Base-by-base conservation (phyloP, 257 asterid genomes). In the Salvia miltiorrhiza region DNA sequence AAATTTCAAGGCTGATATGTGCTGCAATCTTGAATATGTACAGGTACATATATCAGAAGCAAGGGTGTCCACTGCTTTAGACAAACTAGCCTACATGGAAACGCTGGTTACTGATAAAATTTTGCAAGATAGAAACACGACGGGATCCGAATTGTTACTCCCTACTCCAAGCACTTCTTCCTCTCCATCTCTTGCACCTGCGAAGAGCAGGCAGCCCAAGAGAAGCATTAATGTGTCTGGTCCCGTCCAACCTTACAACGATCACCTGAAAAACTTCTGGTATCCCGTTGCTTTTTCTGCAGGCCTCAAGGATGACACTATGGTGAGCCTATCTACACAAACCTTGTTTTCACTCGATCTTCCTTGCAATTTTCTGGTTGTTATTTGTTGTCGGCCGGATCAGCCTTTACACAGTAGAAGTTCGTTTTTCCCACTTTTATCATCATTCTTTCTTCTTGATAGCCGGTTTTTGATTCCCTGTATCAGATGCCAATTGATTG, bases 41-140 rank as follows among this genome's bases (percentile, higher is more conserved):
- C 55, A 83, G 99, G 99, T 93, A 44, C 97, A 93, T 82, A 84
- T 87, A 75, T 93, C 99, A 71, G 99, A 93, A 82, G 90, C 86
- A 61, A 87, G 97, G 78, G 92, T 93, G 63, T 84, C 87, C 24
- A 76, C 96, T 78, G 97, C 97, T 67, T 78, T 88, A 75, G 96
- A 90, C 77, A 93, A 88, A 81, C 95, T 93, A 69, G 98, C 95
- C 80, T 79, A 83, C 84, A 87, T 90, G 93, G 97, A 90, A 75
- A 85, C 88, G 56, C 71, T 93, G 74, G 93, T 93, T 33, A 87
- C 88, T 28, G 96, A 90, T 67, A 86, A 82, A 80, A 84, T 87
- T 49, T 68, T 93, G 66, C 95, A 85, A 83, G 92, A 84, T 56
- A 77, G 74, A 63, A 77, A 73, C 65, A 72, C 88, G 39, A 70